Percentiles rank a stretch among this genome's conserved stretches.
Conservation (phyloP, 768 basidiomycete genomes). For the Mrakia blollopis region DNA sequence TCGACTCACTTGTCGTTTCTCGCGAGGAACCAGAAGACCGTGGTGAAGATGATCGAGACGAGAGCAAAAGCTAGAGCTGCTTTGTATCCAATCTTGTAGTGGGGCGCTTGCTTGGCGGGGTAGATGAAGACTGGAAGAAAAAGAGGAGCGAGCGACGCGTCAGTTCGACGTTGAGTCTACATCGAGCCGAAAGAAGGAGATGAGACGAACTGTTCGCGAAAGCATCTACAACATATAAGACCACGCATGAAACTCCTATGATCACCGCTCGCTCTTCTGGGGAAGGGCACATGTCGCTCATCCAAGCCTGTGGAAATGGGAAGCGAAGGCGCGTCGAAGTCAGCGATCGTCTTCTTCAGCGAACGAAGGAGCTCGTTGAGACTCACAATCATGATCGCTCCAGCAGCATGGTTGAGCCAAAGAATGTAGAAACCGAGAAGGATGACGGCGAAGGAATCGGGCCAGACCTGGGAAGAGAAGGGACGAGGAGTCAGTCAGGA, state of each 20-base stretch:
- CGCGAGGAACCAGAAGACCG: constrained; percentile 24
- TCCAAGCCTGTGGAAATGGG: constrained; percentile 33
- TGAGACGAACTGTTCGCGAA: constrained; percentile 31
- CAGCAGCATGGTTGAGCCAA: constrained; percentile 35
- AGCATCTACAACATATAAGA: constrained; percentile 20
- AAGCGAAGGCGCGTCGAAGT: not conserved
- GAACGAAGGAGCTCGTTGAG: not conserved
- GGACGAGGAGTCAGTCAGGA: not conserved
- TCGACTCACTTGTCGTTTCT: not conserved
- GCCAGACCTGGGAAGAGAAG: constrained; percentile 29
- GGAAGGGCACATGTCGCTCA: constrained; percentile 35
- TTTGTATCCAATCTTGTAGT: constrained; percentile 37
- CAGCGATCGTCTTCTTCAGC: not conserved
- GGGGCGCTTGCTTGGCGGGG: constrained; percentile 36
- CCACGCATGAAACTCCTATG: constrained; percentile 33
- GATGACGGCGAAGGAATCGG: constrained; percentile 32
- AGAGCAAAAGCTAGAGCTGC: constrained; percentile 34
- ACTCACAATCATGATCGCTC: constrained; percentile 28
- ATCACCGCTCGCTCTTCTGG: constrained; percentile 35
- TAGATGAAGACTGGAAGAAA: constrained; percentile 34
- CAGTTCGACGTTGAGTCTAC: not conserved
- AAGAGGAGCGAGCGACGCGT: not conserved
- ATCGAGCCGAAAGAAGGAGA: too few relatives aligned
- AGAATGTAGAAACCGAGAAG: constrained; percentile 37
- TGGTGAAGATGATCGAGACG: constrained; percentile 27